Conservation (phyloP, 305 asterid species). For the Caryopteris hybrid region DNA sequence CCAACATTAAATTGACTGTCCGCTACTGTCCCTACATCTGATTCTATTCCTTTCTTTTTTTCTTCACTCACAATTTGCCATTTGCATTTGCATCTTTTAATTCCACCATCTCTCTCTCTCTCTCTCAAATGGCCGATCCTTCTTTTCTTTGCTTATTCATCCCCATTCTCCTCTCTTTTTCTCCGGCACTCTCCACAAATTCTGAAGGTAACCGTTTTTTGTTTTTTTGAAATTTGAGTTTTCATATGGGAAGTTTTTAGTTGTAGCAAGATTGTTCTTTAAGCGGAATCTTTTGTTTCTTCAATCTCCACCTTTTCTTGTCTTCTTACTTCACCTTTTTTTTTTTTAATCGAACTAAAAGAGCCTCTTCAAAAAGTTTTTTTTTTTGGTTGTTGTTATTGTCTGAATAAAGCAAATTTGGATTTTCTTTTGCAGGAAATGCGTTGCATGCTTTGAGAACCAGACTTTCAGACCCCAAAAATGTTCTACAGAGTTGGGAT, state of each 20-base stretch:
- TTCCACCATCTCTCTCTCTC: conserved; percentile 15
- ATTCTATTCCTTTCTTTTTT: not conserved
- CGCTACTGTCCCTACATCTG: conserved; percentile 9
- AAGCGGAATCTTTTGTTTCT: not conserved
- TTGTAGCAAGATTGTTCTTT: not conserved
- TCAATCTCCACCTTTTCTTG: too few species aligned
- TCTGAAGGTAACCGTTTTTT: conserved; percentile 47
- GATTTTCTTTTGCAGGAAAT: conserved; percentile 41
- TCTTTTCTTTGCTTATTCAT: conserved; percentile 29
- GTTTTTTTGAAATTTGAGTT: not conserved
- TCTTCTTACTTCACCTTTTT: too few species aligned
- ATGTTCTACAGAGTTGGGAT: conserved; percentile 92
- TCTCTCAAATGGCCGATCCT: conserved; percentile 42
- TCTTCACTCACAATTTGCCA: not conserved
- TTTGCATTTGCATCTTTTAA: not conserved
- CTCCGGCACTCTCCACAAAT: conserved; percentile 48
- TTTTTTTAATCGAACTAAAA: too few species aligned
- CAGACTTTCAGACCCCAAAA: conserved; percentile 66
- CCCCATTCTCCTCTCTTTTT: conserved; percentile 32
- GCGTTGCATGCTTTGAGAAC: conserved; percentile 78
- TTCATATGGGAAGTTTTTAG: not conserved
- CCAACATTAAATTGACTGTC: conserved; percentile 26
- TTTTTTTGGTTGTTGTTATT: not conserved
- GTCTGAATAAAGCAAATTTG: not conserved
- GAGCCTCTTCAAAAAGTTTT: too few species aligned